Evolutionary conservation across 2,329 filamentous ascomycete species (phyloP).

Genomic region (Davidsoniella eucalypti): DNA sequence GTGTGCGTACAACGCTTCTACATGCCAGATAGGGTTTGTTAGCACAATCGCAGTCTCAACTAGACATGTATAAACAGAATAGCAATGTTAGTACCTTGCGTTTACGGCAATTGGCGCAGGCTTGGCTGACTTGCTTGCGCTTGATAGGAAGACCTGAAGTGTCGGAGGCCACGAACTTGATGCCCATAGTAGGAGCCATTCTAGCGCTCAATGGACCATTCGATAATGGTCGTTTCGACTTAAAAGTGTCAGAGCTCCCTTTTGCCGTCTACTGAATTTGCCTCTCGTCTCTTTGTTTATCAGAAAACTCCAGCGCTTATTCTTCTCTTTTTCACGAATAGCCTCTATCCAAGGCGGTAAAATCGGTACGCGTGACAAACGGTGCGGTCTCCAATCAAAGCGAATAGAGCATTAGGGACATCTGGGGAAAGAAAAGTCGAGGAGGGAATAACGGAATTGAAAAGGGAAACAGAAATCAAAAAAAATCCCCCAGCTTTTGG

Average conservation of each 20-base stretch:
- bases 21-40: constrained; percentile 1
- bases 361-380: no score
- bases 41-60: background rate
- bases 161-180: constrained; percentile 12
- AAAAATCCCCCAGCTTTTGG: background rate
- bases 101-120: constrained; percentile 37
- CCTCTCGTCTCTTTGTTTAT: background rate
- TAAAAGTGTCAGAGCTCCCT: no score
- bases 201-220: background rate
- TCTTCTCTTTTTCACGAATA: no score
- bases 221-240: background rate
- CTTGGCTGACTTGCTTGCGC: constrained; percentile 41
- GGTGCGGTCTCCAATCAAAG: background rate
- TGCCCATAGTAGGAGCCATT: constrained; percentile 1
- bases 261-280: background rate
- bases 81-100: constrained; percentile 28
- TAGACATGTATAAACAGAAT: background rate
- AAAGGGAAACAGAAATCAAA: background rate
- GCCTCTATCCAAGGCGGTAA: no score
- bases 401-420: background rate
- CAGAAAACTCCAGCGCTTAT: no score
- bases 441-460: background rate
- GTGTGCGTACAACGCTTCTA: constrained; percentile 29
- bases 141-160: constrained; percentile 36
- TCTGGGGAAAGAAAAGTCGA: no score